Evolutionary conservation across 2,329 filamentous ascomycete genomes (phyloP).

Genomic region (Colletotrichum filicis): DNA sequence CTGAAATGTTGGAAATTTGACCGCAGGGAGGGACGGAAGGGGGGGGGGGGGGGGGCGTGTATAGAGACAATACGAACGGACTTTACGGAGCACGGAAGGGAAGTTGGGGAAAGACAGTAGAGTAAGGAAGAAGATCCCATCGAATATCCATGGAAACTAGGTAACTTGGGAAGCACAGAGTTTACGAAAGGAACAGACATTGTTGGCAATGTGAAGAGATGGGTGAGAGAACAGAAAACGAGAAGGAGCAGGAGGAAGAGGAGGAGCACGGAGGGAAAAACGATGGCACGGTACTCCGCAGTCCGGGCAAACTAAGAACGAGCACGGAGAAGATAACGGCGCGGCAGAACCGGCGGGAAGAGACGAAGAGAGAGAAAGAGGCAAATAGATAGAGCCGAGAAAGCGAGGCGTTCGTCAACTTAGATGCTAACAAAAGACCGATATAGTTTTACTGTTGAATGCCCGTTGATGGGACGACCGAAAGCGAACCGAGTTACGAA

Average conservation of each 20-base stretch:
- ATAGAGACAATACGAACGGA: background rate
- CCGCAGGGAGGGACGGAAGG: background rate
- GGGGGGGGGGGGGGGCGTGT: background rate
- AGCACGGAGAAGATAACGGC: no score
- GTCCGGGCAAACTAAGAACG: no score
- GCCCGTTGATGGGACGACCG: constrained; percentile 35
- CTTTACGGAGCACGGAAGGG: constrained; percentile 13
- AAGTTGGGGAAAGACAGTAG: background rate
- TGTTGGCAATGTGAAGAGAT: background rate
- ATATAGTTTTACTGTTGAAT: background rate
- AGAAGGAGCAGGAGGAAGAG: background rate
- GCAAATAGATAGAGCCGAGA: no score
- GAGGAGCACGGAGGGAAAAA: background rate
- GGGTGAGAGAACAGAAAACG: background rate
- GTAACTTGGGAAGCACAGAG: constrained; percentile 1
- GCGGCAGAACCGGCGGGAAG: no score
- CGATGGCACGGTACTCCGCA: no score
- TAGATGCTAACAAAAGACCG: background rate
- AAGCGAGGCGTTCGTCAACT: background rate
- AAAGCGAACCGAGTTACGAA: constrained; percentile 6
- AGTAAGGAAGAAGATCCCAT: no score
- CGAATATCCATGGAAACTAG: background rate
- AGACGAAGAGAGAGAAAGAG: no score
- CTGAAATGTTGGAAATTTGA: background rate
- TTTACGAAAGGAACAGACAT: background rate